Conservation (phyloP, 345 rosid species). For the Geranium rotundifolium region DNA sequence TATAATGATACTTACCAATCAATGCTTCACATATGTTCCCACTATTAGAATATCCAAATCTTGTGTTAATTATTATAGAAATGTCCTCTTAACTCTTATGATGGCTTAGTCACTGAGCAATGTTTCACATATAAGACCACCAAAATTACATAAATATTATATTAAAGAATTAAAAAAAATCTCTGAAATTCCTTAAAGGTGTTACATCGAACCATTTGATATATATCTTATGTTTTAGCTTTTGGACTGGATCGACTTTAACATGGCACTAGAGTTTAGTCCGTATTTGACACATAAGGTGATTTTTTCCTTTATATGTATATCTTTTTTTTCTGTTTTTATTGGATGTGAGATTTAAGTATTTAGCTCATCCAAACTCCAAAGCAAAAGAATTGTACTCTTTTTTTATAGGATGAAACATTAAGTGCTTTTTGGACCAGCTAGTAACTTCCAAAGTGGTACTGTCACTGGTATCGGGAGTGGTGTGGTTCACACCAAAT, state of each 20-base stretch:
- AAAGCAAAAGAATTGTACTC: background rate
- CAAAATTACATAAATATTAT: too few species aligned
- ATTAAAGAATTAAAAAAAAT: too few species aligned
- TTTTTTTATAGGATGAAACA: background rate
- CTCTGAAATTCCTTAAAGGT: background rate
- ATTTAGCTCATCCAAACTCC: background rate
- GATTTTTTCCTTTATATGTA: too few species aligned
- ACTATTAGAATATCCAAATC: background rate
- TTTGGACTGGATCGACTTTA: too few species aligned
- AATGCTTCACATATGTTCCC: background rate
- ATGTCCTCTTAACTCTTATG: background rate
- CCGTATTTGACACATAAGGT: too few species aligned
- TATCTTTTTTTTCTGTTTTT: too few species aligned
- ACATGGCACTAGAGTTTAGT: too few species aligned
- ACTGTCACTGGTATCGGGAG: background rate
- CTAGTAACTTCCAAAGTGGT: background rate
- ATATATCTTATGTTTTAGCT: too few species aligned
- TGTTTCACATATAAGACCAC: background rate
- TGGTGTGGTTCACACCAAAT: background rate
- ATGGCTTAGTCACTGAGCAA: background rate
- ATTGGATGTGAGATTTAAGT: too few species aligned
- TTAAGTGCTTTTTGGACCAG: background rate
- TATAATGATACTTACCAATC: background rate
- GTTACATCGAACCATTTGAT: too few species aligned
- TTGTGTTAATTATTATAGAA: background rate